Conservation (phyloP, 768 basidiomycete species). For the Gymnopilus junonius region DNA sequence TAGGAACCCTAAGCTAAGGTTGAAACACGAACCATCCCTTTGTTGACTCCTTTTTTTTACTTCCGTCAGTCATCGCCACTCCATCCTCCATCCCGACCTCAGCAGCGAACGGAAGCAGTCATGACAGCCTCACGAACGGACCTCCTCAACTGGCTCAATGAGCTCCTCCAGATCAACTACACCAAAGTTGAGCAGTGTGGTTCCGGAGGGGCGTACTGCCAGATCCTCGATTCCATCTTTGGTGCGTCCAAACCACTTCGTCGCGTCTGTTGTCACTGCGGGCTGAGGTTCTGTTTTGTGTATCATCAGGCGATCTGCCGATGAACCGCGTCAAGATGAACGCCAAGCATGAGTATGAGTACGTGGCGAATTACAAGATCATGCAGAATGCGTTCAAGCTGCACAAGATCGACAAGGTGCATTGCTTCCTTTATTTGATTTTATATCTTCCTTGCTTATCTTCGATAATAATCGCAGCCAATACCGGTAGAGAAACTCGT, state of each 20-base stretch:
- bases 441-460: background rate
- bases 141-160: constrained; percentile 91
- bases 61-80: background rate
- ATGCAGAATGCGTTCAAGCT: constrained; percentile 91
- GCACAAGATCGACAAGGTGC: constrained; percentile 93
- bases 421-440: constrained; percentile 18
- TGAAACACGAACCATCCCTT: no score
- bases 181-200: constrained; percentile 94
- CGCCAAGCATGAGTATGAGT: constrained; percentile 96
- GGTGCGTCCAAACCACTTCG: constrained; percentile 60
- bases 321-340: constrained; percentile 95
- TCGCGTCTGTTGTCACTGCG: background rate
- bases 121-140: constrained; percentile 76
- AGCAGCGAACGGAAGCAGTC: no score
- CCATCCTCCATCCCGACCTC: background rate
- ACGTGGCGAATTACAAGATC: constrained; percentile 93
- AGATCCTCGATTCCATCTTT: constrained; percentile 94
- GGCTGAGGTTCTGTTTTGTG: constrained; percentile 4
- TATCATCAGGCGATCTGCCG: constrained; percentile 76
- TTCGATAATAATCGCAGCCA: constrained; percentile 56
- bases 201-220: constrained; percentile 91
- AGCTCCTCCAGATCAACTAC: constrained; percentile 88
- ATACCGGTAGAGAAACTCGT: constrained; percentile 94
- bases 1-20: no score
- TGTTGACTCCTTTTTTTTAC: no score